Percentiles rank a stretch among this genome's conserved stretches.
These are phyloP conservation scores for Blastocrithidia nonstop DNA, from an alignment of 208 protist species.

Conservation along the genomic window DNA sequence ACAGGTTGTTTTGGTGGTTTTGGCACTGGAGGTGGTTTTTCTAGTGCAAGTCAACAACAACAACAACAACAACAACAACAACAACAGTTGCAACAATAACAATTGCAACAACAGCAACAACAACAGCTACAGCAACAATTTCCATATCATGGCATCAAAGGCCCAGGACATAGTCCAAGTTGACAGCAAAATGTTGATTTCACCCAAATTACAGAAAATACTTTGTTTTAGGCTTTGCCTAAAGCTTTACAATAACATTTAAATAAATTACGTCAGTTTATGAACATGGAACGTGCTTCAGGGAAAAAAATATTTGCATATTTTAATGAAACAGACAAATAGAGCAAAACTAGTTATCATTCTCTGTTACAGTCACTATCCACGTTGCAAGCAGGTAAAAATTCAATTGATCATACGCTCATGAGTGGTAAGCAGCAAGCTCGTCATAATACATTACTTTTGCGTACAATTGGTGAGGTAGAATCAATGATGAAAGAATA, in stretches of 20 bases:
- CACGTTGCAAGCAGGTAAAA: slow-evolving; percentile 12
- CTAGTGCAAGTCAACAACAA: not conserved
- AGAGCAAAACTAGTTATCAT: slow-evolving; percentile 11
- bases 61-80: not conserved
- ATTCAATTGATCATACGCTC: too few relatives aligned
- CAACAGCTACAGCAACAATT: slow-evolving; percentile 15
- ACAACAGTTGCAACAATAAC: slow-evolving; percentile 1
- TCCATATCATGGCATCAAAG: slow-evolving; percentile 50
- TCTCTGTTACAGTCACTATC: slow-evolving; percentile 10
- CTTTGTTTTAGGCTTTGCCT: slow-evolving; percentile 46
- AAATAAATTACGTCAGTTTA: slow-evolving; percentile 59
- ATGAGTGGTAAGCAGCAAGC: too few relatives aligned
- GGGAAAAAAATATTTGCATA: slow-evolving; percentile 31
- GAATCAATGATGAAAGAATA: slow-evolving; percentile 12
- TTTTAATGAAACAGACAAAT: slow-evolving; percentile 21
- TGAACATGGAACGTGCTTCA: slow-evolving; percentile 41
- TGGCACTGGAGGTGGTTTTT: slow-evolving; percentile 7
- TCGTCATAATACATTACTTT: too few relatives aligned
- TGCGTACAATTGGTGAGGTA: too few relatives aligned
- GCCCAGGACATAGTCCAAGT: slow-evolving; percentile 39
- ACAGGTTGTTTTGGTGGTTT: slow-evolving; percentile 5
- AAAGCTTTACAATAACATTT: slow-evolving; percentile 53
- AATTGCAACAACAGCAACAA: slow-evolving; percentile 6
- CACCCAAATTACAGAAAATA: slow-evolving; percentile 48
- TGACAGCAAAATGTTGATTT: slow-evolving; percentile 54